These are phyloP conservation scores for Trichoderma semiorbis DNA, from an alignment of 2,329 filamentous ascomycete species.

Conservation along the genomic window DNA sequence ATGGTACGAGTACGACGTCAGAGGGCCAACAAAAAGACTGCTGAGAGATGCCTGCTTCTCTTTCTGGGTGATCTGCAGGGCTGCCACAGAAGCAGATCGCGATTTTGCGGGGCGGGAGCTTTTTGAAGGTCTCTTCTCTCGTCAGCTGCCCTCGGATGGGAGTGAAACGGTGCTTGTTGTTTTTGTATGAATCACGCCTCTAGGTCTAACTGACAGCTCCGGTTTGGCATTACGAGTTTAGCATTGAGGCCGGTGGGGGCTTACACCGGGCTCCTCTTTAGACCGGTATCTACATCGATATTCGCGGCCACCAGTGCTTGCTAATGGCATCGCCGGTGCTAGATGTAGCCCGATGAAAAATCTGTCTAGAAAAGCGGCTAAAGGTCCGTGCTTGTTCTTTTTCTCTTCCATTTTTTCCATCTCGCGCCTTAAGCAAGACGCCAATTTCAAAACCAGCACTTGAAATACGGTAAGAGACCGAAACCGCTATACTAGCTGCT, in stretches of 20 bases:
- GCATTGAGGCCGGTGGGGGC: background rate
- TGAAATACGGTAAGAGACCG: background rate
- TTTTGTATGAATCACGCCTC: background rate
- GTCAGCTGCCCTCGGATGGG: conserved; percentile 3
- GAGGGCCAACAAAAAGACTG: background rate
- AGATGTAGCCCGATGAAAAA: background rate
- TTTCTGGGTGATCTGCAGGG: conserved; percentile 17
- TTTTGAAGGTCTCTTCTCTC: background rate
- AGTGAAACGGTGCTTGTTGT: background rate
- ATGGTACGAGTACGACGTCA: conserved; percentile 16
- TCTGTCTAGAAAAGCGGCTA: background rate
- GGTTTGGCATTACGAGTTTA: background rate
- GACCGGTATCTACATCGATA: background rate
- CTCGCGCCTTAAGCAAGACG: background rate
- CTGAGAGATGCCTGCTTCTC: conserved; percentile 3
- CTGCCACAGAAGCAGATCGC: conserved; percentile 17
- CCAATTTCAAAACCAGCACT: background rate
- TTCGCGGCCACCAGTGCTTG: background rate
- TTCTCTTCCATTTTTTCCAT: background rate
- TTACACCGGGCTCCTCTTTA: background rate
- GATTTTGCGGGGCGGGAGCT: conserved; percentile 12
- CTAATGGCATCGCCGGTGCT: background rate
- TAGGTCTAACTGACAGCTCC: background rate
- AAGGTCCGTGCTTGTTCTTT: background rate
- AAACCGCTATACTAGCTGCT: background rate